phyloP scores from a whole-genome alignment of 306 rosid species.

The Cucumis hystrix region DNA sequence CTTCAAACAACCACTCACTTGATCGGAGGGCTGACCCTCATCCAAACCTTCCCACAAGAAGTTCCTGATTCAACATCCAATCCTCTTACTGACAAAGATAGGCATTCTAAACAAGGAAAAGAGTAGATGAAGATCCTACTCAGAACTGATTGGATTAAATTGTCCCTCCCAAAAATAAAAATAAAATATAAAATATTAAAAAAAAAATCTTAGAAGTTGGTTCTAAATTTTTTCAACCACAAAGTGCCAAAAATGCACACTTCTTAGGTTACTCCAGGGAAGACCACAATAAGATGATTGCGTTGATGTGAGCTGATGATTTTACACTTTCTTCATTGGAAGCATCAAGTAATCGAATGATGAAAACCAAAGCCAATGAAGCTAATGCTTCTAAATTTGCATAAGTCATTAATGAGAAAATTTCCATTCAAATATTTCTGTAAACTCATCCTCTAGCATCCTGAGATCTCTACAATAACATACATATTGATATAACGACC shows the following conservation, averaged over 20 bases:
- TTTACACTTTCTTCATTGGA: neutral
- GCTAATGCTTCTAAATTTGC: neutral
- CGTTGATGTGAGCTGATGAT: neutral
- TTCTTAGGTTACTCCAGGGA: neutral
- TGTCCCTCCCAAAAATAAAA: neutral
- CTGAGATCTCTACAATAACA: neutral
- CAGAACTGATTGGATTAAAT: neutral
- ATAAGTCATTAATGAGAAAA: neutral
- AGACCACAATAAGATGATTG: neutral
- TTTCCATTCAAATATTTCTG: neutral
- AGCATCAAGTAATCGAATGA: neutral
- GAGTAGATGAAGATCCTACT: neutral
- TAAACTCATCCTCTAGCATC: neutral
- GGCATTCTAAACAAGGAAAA: neutral
- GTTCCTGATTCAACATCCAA: neutral
- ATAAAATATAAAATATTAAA: no score
- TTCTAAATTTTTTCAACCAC: neutral
- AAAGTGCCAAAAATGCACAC: neutral
- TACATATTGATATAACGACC: neutral
- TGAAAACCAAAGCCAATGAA: neutral
- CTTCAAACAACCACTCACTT: neutral
- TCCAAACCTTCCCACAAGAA: neutral
- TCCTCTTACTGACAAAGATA: neutral
- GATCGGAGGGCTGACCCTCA: neutral
- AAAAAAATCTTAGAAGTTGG: neutral